Percentiles rank a stretch among this genome's conserved stretches.
Evolutionary conservation across 2,329 filamentous ascomycete genomes (phyloP).

Genomic region (Paecilomyces sp.): DNA sequence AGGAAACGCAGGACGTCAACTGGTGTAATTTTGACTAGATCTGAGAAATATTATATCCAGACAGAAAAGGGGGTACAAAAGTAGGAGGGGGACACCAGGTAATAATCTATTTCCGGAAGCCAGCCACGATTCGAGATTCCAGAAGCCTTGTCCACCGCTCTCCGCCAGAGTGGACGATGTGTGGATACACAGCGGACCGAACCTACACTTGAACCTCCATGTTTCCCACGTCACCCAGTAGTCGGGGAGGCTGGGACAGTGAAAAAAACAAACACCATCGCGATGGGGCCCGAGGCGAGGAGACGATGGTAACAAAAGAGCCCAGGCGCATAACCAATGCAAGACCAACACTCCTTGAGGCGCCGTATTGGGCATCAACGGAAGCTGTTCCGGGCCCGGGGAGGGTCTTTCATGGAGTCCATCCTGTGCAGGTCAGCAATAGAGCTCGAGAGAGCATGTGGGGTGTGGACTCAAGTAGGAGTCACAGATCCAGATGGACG

Average conservation of each 20-base stretch:
- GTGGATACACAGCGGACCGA: slow-evolving; percentile 8
- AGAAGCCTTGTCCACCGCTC: neutral
- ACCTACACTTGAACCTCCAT: neutral
- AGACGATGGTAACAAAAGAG: neutral
- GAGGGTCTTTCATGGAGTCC: neutral
- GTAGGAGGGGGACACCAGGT: slow-evolving; percentile 9
- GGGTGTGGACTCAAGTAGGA: slow-evolving; percentile 7
- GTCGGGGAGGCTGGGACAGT: slow-evolving; percentile 3
- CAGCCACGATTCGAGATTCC: slow-evolving; percentile 7
- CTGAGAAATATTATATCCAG: slow-evolving; percentile 1
- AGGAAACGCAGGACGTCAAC: slow-evolving; percentile 14
- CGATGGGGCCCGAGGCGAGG: slow-evolving; percentile 1
- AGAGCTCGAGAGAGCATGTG: slow-evolving; percentile 3
- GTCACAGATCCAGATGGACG: slow-evolving; percentile 11
- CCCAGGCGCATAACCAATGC: neutral
- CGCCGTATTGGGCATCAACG: neutral
- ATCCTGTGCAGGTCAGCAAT: neutral
- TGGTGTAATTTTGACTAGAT: neutral
- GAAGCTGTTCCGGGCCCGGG: neutral
- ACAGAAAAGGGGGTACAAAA: neutral
- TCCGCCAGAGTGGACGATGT: slow-evolving; percentile 12
- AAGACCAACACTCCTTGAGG: neutral
- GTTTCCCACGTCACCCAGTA: slow-evolving; percentile 1
- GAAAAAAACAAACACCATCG: slow-evolving; percentile 4
- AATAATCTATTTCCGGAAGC: slow-evolving; percentile 13